phyloP scores from a whole-genome alignment of 179 eudicot genomes.

The Nepenthes alata region DNA sequence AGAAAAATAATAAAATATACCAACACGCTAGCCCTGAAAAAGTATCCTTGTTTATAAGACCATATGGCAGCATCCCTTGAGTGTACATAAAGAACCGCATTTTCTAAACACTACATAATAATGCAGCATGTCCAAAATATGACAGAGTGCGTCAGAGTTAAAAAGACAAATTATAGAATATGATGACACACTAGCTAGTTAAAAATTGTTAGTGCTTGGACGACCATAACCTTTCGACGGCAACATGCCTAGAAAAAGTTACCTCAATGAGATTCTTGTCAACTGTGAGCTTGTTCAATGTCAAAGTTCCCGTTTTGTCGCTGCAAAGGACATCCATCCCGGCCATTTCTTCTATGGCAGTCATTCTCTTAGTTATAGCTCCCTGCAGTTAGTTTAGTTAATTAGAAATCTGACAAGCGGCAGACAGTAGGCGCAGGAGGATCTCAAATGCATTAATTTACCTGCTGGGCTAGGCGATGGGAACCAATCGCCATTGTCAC shows the following conservation, averaged over 20 bases:
- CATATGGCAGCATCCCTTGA: no score
- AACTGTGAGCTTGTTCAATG: conserved; percentile 65
- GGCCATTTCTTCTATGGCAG: conserved; percentile 86
- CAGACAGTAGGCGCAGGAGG: not conserved
- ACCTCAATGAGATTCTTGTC: conserved; percentile 71
- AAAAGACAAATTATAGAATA: no score
- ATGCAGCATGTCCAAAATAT: not conserved
- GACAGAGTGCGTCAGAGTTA: not conserved
- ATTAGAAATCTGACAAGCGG: not conserved
- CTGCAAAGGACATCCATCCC: conserved; percentile 92
- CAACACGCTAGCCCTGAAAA: no score
- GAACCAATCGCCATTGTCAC: conserved; percentile 92
- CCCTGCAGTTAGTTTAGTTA: conserved; percentile 25
- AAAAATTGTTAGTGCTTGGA: no score
- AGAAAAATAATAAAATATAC: no score
- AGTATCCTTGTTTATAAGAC: no score
- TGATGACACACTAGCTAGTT: no score
- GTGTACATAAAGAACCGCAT: no score
- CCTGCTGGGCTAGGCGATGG: conserved; percentile 75
- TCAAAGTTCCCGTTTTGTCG: conserved; percentile 72
- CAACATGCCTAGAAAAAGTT: not conserved
- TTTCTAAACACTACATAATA: not conserved
- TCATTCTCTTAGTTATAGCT: conserved; percentile 85
- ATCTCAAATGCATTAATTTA: conserved; percentile 1
- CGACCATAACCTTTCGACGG: not conserved